phyloP scores from a whole-genome alignment of 73 alveolate species.

The Paramecium primaurelia region DNA sequence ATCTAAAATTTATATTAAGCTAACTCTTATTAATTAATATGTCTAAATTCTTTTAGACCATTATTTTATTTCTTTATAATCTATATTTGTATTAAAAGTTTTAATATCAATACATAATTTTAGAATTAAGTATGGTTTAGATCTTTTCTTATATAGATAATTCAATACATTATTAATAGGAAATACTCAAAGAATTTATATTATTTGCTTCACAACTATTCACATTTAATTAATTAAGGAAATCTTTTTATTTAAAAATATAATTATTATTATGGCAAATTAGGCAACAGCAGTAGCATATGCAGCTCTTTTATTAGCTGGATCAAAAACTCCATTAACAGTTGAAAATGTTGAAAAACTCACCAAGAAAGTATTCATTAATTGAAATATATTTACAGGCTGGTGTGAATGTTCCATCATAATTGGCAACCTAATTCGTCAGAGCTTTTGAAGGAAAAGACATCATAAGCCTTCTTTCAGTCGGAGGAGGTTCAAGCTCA shows the following conservation, averaged over 20 bases:
- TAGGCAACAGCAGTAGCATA: conserved; percentile 33
- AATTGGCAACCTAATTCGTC: background rate
- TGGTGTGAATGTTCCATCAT: background rate
- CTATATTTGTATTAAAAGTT: background rate
- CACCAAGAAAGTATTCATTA: background rate
- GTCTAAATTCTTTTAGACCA: no score
- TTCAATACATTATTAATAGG: background rate
- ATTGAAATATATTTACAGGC: background rate
- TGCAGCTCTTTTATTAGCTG: conserved; percentile 32
- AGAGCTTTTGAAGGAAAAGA: conserved; percentile 13
- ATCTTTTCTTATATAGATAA: background rate
- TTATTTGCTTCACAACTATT: background rate
- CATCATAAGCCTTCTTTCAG: background rate
- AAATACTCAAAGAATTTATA: background rate
- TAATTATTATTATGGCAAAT: background rate
- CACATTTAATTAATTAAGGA: conserved; percentile 3
- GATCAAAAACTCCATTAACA: background rate
- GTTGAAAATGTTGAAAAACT: conserved; percentile 38
- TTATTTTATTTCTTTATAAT: no score
- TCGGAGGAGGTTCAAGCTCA: conserved; percentile 10
- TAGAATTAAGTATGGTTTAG: background rate
- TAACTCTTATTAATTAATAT: no score
- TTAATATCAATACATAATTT: background rate
- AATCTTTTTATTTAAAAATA: conserved; percentile 11
- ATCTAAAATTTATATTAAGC: background rate